phyloP scores from a whole-genome alignment of 2,329 filamentous ascomycete genomes.

The Apiospora sp. region DNA sequence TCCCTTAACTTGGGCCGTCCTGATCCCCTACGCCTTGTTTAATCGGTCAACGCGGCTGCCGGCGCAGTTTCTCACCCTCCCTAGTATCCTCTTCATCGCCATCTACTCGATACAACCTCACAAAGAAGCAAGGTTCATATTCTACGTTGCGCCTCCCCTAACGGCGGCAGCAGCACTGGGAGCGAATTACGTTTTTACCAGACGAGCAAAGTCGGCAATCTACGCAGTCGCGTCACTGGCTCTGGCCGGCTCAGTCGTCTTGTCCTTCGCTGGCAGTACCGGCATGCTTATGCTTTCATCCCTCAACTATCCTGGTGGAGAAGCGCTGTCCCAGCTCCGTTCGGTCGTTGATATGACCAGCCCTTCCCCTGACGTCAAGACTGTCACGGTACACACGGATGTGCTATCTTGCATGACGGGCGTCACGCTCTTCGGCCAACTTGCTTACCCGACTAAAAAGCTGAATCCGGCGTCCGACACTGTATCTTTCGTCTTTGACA shows the following conservation, averaged over 20 bases:
- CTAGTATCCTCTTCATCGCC: conserved; percentile 75
- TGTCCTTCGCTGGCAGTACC: conserved; percentile 66
- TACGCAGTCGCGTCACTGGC: conserved; percentile 62
- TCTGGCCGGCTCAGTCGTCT: conserved; percentile 66
- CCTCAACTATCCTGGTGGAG: conserved; percentile 92
- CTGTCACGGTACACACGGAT: conserved; percentile 66
- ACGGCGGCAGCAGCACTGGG: conserved; percentile 80
- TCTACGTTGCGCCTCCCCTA: conserved; percentile 84
- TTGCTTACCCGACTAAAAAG: conserved; percentile 42
- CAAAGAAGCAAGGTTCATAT: conserved; percentile 95
- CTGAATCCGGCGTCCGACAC: conserved; percentile 36
- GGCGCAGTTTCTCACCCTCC: conserved; percentile 63
- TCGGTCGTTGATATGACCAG: conserved; percentile 44
- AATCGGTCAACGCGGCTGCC: conserved; percentile 54
- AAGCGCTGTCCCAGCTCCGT: conserved; percentile 70
- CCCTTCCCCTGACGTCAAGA: conserved; percentile 39
- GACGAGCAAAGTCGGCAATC: conserved; percentile 66
- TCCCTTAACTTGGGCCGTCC: conserved; percentile 68
- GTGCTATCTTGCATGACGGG: conserved; percentile 76
- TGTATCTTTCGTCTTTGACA: conserved; percentile 60
- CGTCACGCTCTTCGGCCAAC: conserved; percentile 70
- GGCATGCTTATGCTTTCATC: conserved; percentile 80
- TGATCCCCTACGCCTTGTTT: conserved; percentile 61
- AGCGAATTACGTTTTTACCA: conserved; percentile 74
- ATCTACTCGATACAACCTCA: conserved; percentile 91